phyloP scores from a whole-genome alignment of 2,329 filamentous ascomycete genomes.

The Colletotrichum sp. region DNA sequence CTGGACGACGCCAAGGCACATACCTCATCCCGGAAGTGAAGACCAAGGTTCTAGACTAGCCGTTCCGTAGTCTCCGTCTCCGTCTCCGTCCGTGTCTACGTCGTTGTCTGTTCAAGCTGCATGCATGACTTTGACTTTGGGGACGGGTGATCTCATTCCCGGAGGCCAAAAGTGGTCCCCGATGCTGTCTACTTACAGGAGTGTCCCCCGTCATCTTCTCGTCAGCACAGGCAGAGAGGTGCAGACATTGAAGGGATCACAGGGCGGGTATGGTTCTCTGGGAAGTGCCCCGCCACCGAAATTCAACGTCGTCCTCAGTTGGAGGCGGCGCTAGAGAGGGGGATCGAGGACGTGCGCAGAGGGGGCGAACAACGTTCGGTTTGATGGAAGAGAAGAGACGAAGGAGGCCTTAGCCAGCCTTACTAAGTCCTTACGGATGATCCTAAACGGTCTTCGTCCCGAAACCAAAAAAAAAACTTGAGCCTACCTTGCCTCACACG shows the following conservation, averaged over 20 bases:
- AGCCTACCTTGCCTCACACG: neutral
- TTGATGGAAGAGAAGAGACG: neutral
- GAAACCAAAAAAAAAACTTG: neutral
- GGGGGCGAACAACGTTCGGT: neutral
- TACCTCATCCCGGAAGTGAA: neutral
- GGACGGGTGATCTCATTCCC: neutral
- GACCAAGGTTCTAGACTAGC: neutral
- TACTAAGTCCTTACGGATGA: neutral
- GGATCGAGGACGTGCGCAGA: neutral
- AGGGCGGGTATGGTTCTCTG: neutral
- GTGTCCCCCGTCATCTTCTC: neutral
- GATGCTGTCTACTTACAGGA: neutral
- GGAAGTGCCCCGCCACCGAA: neutral
- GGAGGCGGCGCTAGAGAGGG: neutral
- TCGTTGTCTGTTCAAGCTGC: neutral
- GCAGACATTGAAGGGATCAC: neutral
- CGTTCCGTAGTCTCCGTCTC: neutral
- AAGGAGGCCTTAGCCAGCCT: neutral
- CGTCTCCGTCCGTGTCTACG: neutral
- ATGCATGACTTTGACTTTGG: conserved; percentile 4
- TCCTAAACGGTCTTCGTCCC: neutral
- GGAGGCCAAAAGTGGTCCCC: neutral
- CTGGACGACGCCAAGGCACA: neutral
- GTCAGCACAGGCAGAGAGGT: neutral
- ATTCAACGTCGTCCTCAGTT: neutral